These are phyloP conservation scores for Albizia julibrissin DNA, from an alignment of 306 rosid species.

Conservation along the genomic window DNA sequence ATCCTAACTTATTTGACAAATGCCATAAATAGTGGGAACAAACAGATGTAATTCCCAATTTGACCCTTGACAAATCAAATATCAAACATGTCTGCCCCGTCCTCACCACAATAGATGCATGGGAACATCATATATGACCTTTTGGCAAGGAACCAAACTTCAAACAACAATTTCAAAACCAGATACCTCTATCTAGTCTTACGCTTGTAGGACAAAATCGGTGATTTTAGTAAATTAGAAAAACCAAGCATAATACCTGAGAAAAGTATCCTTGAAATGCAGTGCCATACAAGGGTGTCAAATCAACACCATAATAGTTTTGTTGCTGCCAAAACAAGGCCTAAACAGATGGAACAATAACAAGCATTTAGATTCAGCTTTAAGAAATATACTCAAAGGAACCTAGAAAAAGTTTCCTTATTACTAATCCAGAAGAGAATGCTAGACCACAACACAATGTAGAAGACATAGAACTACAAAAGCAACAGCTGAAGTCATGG, in stretches of 20 bases:
- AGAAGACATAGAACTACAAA: conserved; percentile 10
- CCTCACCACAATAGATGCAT: conserved; percentile 18
- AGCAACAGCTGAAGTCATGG: background rate
- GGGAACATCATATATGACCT: conserved; percentile 5
- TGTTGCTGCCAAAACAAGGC: conserved; percentile 99
- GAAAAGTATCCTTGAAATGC: conserved; percentile 83
- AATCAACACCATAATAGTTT: conserved; percentile 90
- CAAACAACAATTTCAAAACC: conserved; percentile 15
- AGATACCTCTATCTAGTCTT: conserved; percentile 11
- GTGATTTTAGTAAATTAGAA: conserved; percentile 29
- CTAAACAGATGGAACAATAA: conserved; percentile 33
- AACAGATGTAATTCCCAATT: conserved; percentile 1
- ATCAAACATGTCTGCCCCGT: background rate
- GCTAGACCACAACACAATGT: conserved; percentile 23
- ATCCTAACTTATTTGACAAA: background rate
- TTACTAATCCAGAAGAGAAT: background rate
- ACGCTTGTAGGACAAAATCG: conserved; percentile 9
- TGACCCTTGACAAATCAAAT: background rate
- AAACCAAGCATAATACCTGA: conserved; percentile 49
- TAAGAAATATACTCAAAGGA: background rate
- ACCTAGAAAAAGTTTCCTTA: conserved; percentile 10
- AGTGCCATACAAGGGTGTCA: conserved; percentile 71
- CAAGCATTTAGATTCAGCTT: conserved; percentile 10
- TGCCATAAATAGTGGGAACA: background rate
- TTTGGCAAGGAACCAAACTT: background rate